Conservation (phyloP, 192 early-diverging fungal genomes). For the Coemansia sp. region DNA sequence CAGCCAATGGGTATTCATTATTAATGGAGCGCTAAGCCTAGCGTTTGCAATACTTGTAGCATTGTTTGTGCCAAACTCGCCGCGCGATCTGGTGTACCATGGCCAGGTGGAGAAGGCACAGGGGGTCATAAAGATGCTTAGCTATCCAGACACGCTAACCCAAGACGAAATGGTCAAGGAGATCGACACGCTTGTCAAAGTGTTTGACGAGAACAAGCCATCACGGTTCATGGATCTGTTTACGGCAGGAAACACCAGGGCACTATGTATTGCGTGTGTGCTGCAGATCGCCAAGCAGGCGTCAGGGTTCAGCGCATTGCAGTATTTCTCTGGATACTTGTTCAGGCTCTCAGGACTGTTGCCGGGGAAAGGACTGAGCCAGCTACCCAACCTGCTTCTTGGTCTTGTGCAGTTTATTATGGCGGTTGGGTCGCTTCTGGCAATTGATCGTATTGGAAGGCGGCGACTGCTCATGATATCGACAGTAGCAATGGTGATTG, state of each 20-base stretch:
- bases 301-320: slow-evolving; percentile 26
- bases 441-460: slow-evolving; percentile 24
- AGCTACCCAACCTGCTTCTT: slow-evolving; percentile 19
- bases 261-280: slow-evolving; percentile 19
- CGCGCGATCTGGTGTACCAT: slow-evolving; percentile 30
- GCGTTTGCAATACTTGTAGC: slow-evolving; percentile 6
- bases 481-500: slow-evolving; percentile 15
- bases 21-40: slow-evolving; percentile 12
- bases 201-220: slow-evolving; percentile 9
- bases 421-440: slow-evolving; percentile 10
- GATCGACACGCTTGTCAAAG: slow-evolving; percentile 6
- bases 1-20: slow-evolving; percentile 20
- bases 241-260: slow-evolving; percentile 5
- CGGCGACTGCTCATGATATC: slow-evolving; percentile 23
- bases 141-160: slow-evolving; percentile 3
- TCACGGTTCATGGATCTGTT: slow-evolving; percentile 27
- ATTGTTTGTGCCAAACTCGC: slow-evolving; percentile 28
- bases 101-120: slow-evolving; percentile 16
- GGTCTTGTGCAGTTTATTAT: slow-evolving; percentile 15
- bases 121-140: slow-evolving; percentile 15
- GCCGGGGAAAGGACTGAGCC: not conserved
- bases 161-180: slow-evolving; percentile 7
- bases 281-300: slow-evolving; percentile 30
- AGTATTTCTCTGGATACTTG: slow-evolving; percentile 28
- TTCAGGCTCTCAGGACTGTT: slow-evolving; percentile 19